These are phyloP conservation scores for Hevea brasiliensis DNA, from an alignment of 345 rosid genomes.

Conservation along the genomic window DNA sequence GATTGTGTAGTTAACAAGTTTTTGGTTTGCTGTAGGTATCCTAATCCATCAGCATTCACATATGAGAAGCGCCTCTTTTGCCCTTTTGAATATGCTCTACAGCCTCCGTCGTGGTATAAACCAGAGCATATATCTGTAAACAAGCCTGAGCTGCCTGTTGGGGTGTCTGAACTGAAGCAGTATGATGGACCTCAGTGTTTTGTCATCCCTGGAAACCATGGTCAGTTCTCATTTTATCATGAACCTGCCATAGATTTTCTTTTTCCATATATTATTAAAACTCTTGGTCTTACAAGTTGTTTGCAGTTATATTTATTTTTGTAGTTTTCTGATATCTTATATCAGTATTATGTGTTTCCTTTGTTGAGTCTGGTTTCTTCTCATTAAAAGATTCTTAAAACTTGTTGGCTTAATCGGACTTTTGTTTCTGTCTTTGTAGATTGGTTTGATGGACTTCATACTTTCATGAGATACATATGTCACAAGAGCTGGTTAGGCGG, in stretches of 20 bases:
- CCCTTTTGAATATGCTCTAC: slow-evolving; percentile 96
- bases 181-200: slow-evolving; percentile 96
- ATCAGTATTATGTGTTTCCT: background rate
- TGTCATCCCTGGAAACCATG: slow-evolving; percentile 96
- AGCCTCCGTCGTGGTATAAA: slow-evolving; percentile 86
- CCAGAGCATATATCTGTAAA: slow-evolving; percentile 68
- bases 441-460: slow-evolving; percentile 98
- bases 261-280: background rate
- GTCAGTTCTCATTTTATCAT: slow-evolving; percentile 47
- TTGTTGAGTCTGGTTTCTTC: background rate
- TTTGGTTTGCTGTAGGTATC: slow-evolving; percentile 56
- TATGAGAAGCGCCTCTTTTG: slow-evolving; percentile 86
- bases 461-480: slow-evolving; percentile 97
- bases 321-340: background rate
- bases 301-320: background rate
- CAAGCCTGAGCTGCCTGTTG: slow-evolving; percentile 86
- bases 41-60: slow-evolving; percentile 90
- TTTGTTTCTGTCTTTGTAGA: slow-evolving; percentile 43
- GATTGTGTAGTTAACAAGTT: slow-evolving; percentile 1
- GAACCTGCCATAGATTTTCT: slow-evolving; percentile 2
- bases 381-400: background rate
- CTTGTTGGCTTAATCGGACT: background rate
- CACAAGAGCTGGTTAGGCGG: slow-evolving; percentile 99
- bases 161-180: slow-evolving; percentile 63
- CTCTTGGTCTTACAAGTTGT: background rate